Conservation (phyloP, 768 basidiomycete genomes). For the Russula sp. region DNA sequence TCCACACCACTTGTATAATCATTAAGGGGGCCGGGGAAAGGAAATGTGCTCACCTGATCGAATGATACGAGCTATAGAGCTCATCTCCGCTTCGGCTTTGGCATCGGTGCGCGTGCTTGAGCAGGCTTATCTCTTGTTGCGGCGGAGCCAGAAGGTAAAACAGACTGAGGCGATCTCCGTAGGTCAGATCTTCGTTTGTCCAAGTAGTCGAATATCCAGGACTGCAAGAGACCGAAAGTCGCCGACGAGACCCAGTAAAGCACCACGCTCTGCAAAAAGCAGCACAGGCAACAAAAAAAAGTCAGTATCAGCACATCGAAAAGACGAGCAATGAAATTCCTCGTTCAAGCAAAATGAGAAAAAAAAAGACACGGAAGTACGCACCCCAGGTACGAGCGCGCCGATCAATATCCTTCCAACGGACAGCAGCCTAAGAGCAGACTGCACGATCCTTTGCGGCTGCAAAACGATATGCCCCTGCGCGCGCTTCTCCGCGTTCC, state of each 20-base stretch:
- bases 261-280: slow-evolving; percentile 51
- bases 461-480: slow-evolving; percentile 47
- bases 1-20: slow-evolving; percentile 75
- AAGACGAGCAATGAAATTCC: not conserved
- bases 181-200: slow-evolving; percentile 43
- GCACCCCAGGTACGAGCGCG: slow-evolving; percentile 68
- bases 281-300: slow-evolving; percentile 8
- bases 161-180: not conserved
- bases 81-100: slow-evolving; percentile 19
- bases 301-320: slow-evolving; percentile 7
- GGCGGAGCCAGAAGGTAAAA: not conserved
- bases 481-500: slow-evolving; percentile 45
- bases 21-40: slow-evolving; percentile 40
- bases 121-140: not conserved
- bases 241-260: slow-evolving; percentile 81
- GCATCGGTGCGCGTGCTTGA: not conserved
- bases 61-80: not conserved
- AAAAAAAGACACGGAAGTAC: slow-evolving; percentile 28
- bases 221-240: slow-evolving; percentile 67
- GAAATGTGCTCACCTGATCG: slow-evolving; percentile 20
- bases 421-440: slow-evolving; percentile 53
- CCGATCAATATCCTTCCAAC: slow-evolving; percentile 66
- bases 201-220: slow-evolving; percentile 69
- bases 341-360: not conserved
- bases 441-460: slow-evolving; percentile 52